Evolutionary conservation across 495 filamentous ascomycete genomes (phyloP).

Genomic region (Podospora conica): DNA sequence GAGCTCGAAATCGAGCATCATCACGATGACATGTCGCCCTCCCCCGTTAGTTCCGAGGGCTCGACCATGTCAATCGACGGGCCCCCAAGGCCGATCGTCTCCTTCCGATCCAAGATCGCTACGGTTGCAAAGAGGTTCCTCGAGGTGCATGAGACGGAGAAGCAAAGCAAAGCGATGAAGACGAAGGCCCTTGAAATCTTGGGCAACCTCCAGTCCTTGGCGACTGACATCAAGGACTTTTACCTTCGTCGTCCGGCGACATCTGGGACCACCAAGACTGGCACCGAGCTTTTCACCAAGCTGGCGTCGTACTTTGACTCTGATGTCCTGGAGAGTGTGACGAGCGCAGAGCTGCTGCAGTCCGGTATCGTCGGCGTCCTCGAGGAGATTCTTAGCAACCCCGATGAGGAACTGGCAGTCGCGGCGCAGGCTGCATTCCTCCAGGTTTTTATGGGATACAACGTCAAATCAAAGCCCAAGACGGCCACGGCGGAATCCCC

Average conservation of each 20-base stretch:
- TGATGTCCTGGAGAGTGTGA: conserved; percentile 83
- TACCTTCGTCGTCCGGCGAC: conserved; percentile 51
- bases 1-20: conserved; percentile 50
- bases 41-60: conserved; percentile 56
- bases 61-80: conserved; percentile 53
- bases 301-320: conserved; percentile 86
- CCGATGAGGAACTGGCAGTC: conserved; percentile 46
- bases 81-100: conserved; percentile 36
- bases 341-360: conserved; percentile 89
- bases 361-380: conserved; percentile 83
- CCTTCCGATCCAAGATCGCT: conserved; percentile 61
- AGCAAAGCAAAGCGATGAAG: conserved; percentile 61
- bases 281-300: conserved; percentile 61
- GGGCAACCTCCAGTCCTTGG: conserved; percentile 62
- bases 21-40: conserved; percentile 60
- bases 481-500: conserved; percentile 57
- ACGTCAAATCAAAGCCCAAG: conserved; percentile 55
- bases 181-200: conserved; percentile 73
- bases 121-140: conserved; percentile 74
- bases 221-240: conserved; percentile 60
- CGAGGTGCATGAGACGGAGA: conserved; percentile 70
- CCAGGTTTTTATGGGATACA: conserved; percentile 84
- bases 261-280: conserved; percentile 42
- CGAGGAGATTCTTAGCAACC: conserved; percentile 72
- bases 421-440: conserved; percentile 77